Percentiles rank a stretch among this genome's conserved stretches.
Evolutionary conservation across 176 grass and related monocot species (phyloP).

Genomic region (Luzula sylvatica): DNA sequence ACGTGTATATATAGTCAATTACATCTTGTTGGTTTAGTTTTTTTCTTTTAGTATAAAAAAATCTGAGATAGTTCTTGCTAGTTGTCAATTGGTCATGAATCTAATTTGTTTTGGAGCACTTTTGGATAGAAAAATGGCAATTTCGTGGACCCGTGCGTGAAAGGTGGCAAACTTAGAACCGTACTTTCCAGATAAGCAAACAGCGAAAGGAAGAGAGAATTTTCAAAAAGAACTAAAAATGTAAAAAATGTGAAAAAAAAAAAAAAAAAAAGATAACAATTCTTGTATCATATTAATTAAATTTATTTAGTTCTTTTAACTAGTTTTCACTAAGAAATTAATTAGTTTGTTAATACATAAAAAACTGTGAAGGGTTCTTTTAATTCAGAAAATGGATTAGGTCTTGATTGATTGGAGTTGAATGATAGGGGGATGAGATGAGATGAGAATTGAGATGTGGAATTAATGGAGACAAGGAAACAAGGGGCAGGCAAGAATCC

Average conservation of each 20-base stretch:
- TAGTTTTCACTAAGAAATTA: too few species aligned
- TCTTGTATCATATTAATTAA: too few species aligned
- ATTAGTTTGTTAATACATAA: too few species aligned
- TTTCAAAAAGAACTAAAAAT: not conserved
- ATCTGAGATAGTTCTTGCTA: not conserved
- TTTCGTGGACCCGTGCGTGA: conserved; percentile 13
- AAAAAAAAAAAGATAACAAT: not conserved
- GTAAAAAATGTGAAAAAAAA: not conserved
- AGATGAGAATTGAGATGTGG: conserved; percentile 3
- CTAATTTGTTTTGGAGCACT: too few species aligned
- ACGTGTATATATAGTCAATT: conserved; percentile 16
- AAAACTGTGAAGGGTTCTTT: too few species aligned
- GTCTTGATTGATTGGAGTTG: too few species aligned
- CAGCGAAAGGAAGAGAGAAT: not conserved
- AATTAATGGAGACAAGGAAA: conserved; percentile 13
- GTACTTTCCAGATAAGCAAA: conserved; percentile 22
- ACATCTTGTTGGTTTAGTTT: not conserved
- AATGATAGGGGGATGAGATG: not conserved
- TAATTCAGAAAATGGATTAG: too few species aligned
- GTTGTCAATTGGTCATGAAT: too few species aligned
- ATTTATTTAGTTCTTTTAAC: too few species aligned
- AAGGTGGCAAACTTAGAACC: conserved; percentile 12
- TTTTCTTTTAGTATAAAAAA: not conserved
- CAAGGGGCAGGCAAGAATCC: not conserved
- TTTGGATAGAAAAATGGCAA: not conserved